phyloP scores from a whole-genome alignment of 148 eudicot genomes.

The Rhododendron kiyosumense region DNA sequence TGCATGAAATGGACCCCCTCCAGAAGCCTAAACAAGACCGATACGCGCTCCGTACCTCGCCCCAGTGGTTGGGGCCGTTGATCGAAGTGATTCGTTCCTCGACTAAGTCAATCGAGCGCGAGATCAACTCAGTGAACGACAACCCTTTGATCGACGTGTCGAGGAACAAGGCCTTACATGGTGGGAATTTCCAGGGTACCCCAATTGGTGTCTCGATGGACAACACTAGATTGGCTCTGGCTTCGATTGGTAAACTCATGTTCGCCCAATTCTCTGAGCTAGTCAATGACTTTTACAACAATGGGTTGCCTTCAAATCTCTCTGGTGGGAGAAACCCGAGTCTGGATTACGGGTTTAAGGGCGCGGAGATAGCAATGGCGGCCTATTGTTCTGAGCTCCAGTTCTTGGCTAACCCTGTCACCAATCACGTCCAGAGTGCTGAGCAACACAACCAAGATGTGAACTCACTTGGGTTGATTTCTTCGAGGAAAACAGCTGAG shows the following conservation, averaged over 20 bases:
- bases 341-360: constrained; percentile 29
- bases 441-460: constrained; percentile 33
- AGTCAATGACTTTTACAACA: constrained; percentile 20
- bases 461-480: constrained; percentile 25
- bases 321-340: constrained; percentile 28
- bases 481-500: constrained; percentile 27
- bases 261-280: constrained; percentile 26
- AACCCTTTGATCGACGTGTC: constrained; percentile 21
- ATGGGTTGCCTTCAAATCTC: constrained; percentile 25
- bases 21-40: constrained; percentile 26
- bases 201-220: constrained; percentile 28
- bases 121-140: constrained; percentile 23
- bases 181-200: constrained; percentile 24
- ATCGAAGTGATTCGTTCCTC: constrained; percentile 22
- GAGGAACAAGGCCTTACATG: constrained; percentile 22
- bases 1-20: constrained; percentile 21
- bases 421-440: constrained; percentile 28
- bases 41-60: constrained; percentile 20
- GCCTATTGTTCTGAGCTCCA: constrained; percentile 27
- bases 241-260: constrained; percentile 21
- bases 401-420: constrained; percentile 25
- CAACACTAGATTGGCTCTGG: constrained; percentile 18
- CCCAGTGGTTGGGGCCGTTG: constrained; percentile 15
- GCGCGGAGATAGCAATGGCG: constrained; percentile 31
- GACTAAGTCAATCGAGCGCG: constrained; percentile 19